Evolutionary conservation across 495 filamentous ascomycete genomes (phyloP).

Genomic region (Xylaria curta): DNA sequence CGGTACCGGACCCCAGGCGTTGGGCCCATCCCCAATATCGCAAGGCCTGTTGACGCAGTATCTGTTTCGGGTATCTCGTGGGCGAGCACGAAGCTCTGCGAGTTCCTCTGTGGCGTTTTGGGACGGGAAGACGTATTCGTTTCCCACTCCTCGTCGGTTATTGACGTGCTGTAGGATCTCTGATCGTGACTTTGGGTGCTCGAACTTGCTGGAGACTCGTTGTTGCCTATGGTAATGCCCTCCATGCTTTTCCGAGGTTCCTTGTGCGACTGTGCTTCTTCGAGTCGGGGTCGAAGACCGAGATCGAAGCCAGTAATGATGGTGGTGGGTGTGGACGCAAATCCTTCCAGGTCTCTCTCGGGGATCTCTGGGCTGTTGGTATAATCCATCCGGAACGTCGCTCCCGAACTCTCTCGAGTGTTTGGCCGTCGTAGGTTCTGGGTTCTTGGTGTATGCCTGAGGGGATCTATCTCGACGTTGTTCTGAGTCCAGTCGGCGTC

Average conservation of each 20-base stretch:
- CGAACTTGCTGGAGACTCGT: conserved; percentile 19
- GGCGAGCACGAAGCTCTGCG: conserved; percentile 41
- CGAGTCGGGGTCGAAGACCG: conserved; percentile 33
- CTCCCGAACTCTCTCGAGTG: neutral
- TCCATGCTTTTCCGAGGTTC: conserved; percentile 16
- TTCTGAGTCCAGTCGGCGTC: conserved; percentile 33
- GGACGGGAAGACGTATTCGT: conserved; percentile 45
- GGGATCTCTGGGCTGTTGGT: neutral
- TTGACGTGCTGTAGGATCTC: conserved; percentile 29
- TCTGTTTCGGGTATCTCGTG: conserved; percentile 35
- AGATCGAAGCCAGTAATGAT: conserved; percentile 61
- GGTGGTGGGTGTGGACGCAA: conserved; percentile 61
- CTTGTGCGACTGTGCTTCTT: conserved; percentile 12
- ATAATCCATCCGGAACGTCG: neutral
- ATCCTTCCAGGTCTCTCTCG: conserved; percentile 34
- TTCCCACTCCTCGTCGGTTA: conserved; percentile 18
- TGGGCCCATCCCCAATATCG: conserved; percentile 24
- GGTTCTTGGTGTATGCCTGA: conserved; percentile 13
- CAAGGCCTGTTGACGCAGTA: conserved; percentile 32
- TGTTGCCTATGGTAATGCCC: conserved; percentile 20
- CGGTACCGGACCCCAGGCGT: conserved; percentile 27
- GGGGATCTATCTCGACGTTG: conserved; percentile 30
- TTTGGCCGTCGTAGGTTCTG: conserved; percentile 21
- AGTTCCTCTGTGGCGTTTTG: conserved; percentile 42
- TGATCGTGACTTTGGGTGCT: conserved; percentile 16